Percentiles rank a stretch among this genome's conserved stretches.
Evolutionary conservation across 768 basidiomycete species (phyloP).

Genomic region (Austroboletus festivus): DNA sequence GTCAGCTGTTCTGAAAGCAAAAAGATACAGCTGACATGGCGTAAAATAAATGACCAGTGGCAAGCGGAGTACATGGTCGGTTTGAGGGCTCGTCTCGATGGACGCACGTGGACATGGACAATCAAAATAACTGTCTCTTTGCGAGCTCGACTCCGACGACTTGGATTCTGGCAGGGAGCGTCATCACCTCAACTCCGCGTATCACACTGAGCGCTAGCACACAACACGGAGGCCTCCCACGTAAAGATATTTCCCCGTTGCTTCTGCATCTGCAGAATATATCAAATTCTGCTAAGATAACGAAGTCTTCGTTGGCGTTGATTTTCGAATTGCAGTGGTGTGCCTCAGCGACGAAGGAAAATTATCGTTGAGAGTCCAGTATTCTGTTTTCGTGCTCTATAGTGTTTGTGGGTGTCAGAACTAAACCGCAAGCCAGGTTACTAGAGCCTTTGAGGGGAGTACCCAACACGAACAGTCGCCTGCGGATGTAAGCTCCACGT

Average conservation of each 20-base stretch:
- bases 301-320: no score
- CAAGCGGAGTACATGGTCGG: background rate
- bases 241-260: background rate
- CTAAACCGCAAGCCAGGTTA: slow-evolving; percentile 59
- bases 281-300: no score
- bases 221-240: no score
- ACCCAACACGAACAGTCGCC: slow-evolving; percentile 85
- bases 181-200: background rate
- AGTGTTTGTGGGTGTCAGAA: slow-evolving; percentile 42
- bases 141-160: background rate
- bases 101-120: no score
- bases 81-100: no score
- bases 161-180: no score
- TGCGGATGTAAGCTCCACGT: slow-evolving; percentile 77
- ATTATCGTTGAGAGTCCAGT: slow-evolving; percentile 61
- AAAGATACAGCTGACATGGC: background rate
- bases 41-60: background rate
- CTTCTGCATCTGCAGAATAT: no score
- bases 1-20: background rate
- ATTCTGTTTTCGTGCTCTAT: background rate
- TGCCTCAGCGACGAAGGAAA: slow-evolving; percentile 97
- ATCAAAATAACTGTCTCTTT: background rate
- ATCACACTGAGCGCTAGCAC: background rate
- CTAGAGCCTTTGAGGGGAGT: slow-evolving; percentile 51
- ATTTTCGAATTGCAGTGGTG: slow-evolving; percentile 92